Conservation (phyloP, 2,329 filamentous ascomycete species). For the Epichloe glyceriae region DNA sequence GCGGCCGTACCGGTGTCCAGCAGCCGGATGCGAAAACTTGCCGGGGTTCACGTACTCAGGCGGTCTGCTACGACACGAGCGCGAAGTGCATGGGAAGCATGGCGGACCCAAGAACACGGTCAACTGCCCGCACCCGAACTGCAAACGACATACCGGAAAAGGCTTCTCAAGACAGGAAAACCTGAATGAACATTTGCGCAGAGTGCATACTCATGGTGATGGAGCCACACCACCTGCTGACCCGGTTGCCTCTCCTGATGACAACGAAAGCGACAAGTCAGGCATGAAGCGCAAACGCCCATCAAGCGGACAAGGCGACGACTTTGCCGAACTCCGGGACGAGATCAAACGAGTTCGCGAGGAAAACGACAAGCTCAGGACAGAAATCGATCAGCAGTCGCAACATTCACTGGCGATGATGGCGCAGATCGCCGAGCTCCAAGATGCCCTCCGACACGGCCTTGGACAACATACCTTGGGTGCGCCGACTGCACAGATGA, state of each 20-base stretch:
- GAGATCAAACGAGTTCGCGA: constrained; percentile 54
- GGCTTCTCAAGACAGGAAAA: constrained; percentile 93
- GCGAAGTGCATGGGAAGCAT: constrained; percentile 86
- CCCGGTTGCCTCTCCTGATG: constrained; percentile 27
- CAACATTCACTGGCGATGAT: constrained; percentile 34
- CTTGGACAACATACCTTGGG: constrained; percentile 19
- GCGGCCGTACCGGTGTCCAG: constrained; percentile 75
- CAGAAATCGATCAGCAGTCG: constrained; percentile 35
- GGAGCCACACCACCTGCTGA: constrained; percentile 22
- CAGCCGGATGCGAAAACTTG: constrained; percentile 77
- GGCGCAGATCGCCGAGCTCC: constrained; percentile 33
- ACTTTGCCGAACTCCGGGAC: constrained; percentile 44
- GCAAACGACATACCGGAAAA: constrained; percentile 77
- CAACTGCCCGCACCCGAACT: constrained; percentile 74
- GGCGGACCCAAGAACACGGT: constrained; percentile 78
- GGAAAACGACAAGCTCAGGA: constrained; percentile 48
- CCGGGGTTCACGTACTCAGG: constrained; percentile 93
- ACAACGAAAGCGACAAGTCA: constrained; percentile 32
- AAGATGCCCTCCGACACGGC: constrained; percentile 27
- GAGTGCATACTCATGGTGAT: constrained; percentile 57
- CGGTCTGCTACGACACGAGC: constrained; percentile 76
- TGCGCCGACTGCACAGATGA: constrained; percentile 29
- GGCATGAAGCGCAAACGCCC: constrained; percentile 36
- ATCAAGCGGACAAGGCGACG: constrained; percentile 23
- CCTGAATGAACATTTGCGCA: constrained; percentile 79